Conservation (phyloP, 1,284 basidiomycete genomes). For the Boletus hoseneyae region DNA sequence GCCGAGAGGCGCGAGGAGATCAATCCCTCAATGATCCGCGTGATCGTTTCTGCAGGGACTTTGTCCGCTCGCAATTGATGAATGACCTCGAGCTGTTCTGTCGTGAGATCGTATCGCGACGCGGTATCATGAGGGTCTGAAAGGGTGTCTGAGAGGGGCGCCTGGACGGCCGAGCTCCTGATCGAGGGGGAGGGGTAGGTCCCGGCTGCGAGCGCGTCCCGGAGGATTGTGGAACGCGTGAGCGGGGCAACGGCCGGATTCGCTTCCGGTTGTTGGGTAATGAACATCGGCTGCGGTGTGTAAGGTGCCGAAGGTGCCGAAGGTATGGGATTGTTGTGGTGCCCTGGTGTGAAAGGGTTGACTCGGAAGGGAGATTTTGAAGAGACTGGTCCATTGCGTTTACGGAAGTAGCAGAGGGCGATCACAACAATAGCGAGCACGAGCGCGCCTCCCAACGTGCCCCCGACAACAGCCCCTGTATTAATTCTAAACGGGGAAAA, state of each 20-base stretch:
- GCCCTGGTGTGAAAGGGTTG: conserved; percentile 9
- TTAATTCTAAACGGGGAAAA: conserved; percentile 8
- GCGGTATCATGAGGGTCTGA: neutral
- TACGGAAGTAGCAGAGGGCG: conserved; percentile 11
- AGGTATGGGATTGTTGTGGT: neutral
- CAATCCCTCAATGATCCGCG: conserved; percentile 16
- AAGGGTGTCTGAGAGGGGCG: neutral
- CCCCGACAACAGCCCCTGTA: conserved; percentile 19
- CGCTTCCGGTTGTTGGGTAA: neutral
- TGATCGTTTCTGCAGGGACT: conserved; percentile 18
- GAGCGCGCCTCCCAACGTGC: conserved; percentile 16
- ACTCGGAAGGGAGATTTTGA: neutral
- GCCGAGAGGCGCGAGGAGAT: neutral
- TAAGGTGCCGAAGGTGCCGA: neutral
- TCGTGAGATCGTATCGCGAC: conserved; percentile 8
- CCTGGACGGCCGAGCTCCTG: neutral
- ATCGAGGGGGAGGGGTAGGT: neutral
- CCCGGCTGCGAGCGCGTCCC: conserved; percentile 3
- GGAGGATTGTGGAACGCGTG: conserved; percentile 17
- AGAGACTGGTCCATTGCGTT: neutral
- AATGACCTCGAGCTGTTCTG: conserved; percentile 14
- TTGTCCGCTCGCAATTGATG: conserved; percentile 8
- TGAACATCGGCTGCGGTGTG: neutral
- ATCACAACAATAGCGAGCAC: conserved; percentile 4
- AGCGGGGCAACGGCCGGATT: conserved; percentile 1